phyloP scores from a whole-genome alignment of 2,329 filamentous ascomycete genomes.

The Alternaria brassicae region DNA sequence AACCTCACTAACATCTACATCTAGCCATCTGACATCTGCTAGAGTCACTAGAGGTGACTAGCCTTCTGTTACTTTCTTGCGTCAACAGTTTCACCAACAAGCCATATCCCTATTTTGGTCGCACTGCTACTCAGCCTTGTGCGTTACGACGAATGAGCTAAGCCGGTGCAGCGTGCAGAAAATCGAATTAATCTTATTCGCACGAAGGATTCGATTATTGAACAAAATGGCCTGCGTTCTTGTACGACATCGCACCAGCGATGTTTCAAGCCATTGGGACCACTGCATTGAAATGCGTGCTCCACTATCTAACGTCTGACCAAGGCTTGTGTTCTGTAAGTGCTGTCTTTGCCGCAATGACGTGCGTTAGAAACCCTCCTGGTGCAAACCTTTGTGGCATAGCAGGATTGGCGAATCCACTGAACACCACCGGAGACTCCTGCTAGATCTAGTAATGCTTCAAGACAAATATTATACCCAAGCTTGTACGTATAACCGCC shows the following conservation, averaged over 20 bases:
- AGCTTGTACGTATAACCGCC: not conserved
- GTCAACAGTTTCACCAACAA: slow-evolving; percentile 30
- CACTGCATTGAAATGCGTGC: slow-evolving; percentile 1
- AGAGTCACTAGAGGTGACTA: slow-evolving; percentile 3
- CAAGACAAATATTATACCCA: not conserved
- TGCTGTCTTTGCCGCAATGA: slow-evolving; percentile 10
- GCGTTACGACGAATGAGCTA: slow-evolving; percentile 13
- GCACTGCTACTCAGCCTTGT: slow-evolving; percentile 1
- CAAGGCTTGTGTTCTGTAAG: slow-evolving; percentile 1
- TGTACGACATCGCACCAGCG: slow-evolving; percentile 11
- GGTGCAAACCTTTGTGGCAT: slow-evolving; percentile 6
- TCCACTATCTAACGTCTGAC: slow-evolving; percentile 1
- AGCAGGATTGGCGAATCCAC: slow-evolving; percentile 12
- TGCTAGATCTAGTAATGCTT: not conserved
- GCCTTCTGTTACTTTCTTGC: slow-evolving; percentile 2
- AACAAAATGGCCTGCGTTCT: slow-evolving; percentile 3
- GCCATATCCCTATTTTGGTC: slow-evolving; percentile 14
- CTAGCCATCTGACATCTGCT: slow-evolving; percentile 10
- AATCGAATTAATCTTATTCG: slow-evolving; percentile 3
- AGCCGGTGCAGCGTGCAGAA: slow-evolving; percentile 13
- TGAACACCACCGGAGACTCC: not conserved
- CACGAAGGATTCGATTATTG: slow-evolving; percentile 5
- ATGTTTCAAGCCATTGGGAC: slow-evolving; percentile 16
- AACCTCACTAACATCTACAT: slow-evolving; percentile 1
- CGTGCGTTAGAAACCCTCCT: slow-evolving; percentile 11